Base-by-base conservation (phyloP, 1,284 basidiomycete species). In the Sporisorium reilianum region DNA sequence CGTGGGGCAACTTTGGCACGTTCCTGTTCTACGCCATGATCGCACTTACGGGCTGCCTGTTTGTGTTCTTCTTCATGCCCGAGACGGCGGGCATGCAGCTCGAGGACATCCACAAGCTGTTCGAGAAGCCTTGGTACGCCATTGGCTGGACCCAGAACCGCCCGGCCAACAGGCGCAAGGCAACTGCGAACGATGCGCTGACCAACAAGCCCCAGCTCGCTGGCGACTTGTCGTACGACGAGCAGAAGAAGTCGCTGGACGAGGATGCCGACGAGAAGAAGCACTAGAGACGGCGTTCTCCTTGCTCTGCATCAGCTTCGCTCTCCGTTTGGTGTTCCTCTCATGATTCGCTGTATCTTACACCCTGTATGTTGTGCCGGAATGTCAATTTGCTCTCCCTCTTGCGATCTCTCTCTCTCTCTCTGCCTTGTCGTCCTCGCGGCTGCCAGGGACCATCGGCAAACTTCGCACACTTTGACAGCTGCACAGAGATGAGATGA, bases 1-100 rank as follows among this genome's bases (percentile, higher is more conserved):
- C 53, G 0, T 66, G 68, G 53, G 70, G 66, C 56, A 67, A 76
- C 50, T 74, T 64, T 36, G 64, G 69, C 28, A 61, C 64, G 23
- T 74, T 78, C 69, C 59, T 78, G 34, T 78, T 78, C 66, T 78
- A 66, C 69, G 49, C 68, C 41, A 57, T 70, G 54, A 59, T 76
- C 22, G 59, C 58, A 11, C 42, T 67, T 14, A 41, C 56, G 12
- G 58, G 60, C 45, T 62, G 75, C 51, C 54, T 69, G 34, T 77
- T 78, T 34, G 70, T 75, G 51, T 74, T 77, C 48, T 75, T 75
- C 64, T 64, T 75, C 38, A 71, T 79, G 64, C 77, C 77, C 49
- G 75, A 79, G 55, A 64, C 63, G 7, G 58, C 75, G 2, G 77
- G 77, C 25, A 55, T 63, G 60, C 55, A 57, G 44, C 68, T 79